These are phyloP conservation scores for Huntiella omanensis DNA, from an alignment of 2,329 filamentous ascomycete genomes.

Conservation along the genomic window DNA sequence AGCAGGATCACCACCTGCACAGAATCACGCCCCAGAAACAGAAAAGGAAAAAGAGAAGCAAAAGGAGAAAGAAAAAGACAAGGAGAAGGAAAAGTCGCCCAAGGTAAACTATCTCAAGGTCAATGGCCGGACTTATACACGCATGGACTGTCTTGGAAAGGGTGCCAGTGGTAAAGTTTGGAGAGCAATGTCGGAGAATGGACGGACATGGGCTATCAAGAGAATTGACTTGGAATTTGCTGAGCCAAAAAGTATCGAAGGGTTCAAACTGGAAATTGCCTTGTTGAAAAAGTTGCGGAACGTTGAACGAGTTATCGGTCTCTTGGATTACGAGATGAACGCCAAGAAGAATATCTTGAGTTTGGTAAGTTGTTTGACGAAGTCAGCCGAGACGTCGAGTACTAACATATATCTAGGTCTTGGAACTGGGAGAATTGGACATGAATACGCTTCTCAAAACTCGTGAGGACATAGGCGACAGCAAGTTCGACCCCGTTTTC, in stretches of 20 bases:
- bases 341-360: slow-evolving; percentile 75
- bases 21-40: slow-evolving; percentile 85
- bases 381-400: background rate
- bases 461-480: slow-evolving; percentile 50
- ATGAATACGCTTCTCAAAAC: slow-evolving; percentile 68
- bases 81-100: no score
- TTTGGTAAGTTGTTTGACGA: slow-evolving; percentile 38
- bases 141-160: slow-evolving; percentile 76
- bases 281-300: slow-evolving; percentile 63
- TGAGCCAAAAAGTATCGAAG: slow-evolving; percentile 64
- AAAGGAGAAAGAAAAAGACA: no score
- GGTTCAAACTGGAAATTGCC: slow-evolving; percentile 92
- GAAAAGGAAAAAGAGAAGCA: slow-evolving; percentile 15
- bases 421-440: slow-evolving; percentile 94
- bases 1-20: slow-evolving; percentile 69
- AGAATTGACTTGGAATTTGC: slow-evolving; percentile 78
- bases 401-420: slow-evolving; percentile 37
- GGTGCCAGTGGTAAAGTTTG: slow-evolving; percentile 92
- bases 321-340: slow-evolving; percentile 89
- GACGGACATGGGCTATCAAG: slow-evolving; percentile 87
- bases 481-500: slow-evolving; percentile 71
- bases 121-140: slow-evolving; percentile 79
- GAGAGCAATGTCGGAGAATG: slow-evolving; percentile 90
- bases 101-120: slow-evolving; percentile 53
- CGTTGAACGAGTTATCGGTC: slow-evolving; percentile 74